Base-by-base conservation (phyloP, 2,329 filamentous ascomycete genomes). In the Trichoderma endophyticum region DNA sequence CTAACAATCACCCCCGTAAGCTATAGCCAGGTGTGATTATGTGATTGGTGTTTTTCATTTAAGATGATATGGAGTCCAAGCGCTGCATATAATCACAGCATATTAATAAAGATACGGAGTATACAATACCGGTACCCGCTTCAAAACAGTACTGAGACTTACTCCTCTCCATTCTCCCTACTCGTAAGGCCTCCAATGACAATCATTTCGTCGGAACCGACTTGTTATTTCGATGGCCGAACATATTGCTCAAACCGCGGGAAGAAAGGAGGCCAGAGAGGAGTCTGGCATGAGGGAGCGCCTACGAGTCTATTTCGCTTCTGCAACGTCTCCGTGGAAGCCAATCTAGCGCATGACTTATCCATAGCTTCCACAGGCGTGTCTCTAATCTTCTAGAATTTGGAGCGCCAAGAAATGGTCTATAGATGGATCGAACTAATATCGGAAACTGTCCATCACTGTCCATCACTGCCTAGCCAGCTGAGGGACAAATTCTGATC, bases 401-500 rank as follows among this genome's bases (percentile, higher is more conserved):
- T 15, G 18, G 57, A 34, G 28, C 6, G 30, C 28, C 26, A 34
- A n/a, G 39, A 11, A 18, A 54, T 30, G 4, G 39, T 59, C 2
- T 43, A 60, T 32, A 11, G 54, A 39, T 18, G 57, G 30, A 60
- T 51, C 21, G 21, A 36, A 62, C 30, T 32, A 59, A 59, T 59
- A 60, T 39, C 56, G 64, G 62, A n/a, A 43, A 24, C 48, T 14
- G 48, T 54, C 21, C 54, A 28, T 15, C 28, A 60, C 32, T 59
- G 51, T 28, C 54, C 54, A 48, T 30, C 18, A 9, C 24, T 12
- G 56, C 28, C 43, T 61, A 61, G 14, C 21, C n/a, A 43, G 39
- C 66, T 57, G n/a, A 61, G 36, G 32, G 56, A 28, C 36, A 61
- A 34, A 69, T 69, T 26, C 36, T 14, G 66, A 69, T 69, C 66